Evolutionary conservation across 1,284 basidiomycete species (phyloP), one percentile per base, ranked within the genome.

Genomic region (Tremellales sp.): DNA sequence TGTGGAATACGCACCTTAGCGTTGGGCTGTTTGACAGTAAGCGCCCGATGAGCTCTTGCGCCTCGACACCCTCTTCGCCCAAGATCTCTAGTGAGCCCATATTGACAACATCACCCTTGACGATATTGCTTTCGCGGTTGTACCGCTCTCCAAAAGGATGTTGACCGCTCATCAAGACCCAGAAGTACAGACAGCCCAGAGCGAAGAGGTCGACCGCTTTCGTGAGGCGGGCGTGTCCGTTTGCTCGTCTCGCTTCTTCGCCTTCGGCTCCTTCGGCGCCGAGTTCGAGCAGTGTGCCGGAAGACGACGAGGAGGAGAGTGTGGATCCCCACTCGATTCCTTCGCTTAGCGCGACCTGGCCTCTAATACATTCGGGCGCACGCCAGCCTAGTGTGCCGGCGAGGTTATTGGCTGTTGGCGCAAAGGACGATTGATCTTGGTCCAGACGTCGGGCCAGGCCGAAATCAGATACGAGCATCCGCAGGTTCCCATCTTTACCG

Each of bases 401-500:
- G 17, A 77, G 72, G 52, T 78, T 74, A 53, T 77, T 75, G 29
- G 84, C 89, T 68, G 89, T 85, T 21, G 86, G 84, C 0, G 88
- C 87, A 74, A 94, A 96, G 66, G 88, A 91, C 48, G 89, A 91
- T 78, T 96, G 90, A 70, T 94, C 92, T 39, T 89, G 76, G 57
- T 96, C 91, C 25, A 96, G 79, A 66, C 88, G 89, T 68, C 90
- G 90, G 67, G 91, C 94, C 41, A 97, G 78, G 22, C 92, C 92
- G 68, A 97, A 96, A 73, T 97, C 92, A 1, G 90, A 94, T 50
- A 96, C 93, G 42, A 96, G 77, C 89, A 96, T 92, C 36, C 88
- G 78, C 58, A 91, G 82, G 1, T 67, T 68, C 21, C 81, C 79
- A 48, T 80, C 77, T 64, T 84, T 85, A 15, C 82, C 81, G 22